Evolutionary conservation across 108 stramenopile genomes (phyloP).

Genomic region (Poteriospumella lacustris): DNA sequence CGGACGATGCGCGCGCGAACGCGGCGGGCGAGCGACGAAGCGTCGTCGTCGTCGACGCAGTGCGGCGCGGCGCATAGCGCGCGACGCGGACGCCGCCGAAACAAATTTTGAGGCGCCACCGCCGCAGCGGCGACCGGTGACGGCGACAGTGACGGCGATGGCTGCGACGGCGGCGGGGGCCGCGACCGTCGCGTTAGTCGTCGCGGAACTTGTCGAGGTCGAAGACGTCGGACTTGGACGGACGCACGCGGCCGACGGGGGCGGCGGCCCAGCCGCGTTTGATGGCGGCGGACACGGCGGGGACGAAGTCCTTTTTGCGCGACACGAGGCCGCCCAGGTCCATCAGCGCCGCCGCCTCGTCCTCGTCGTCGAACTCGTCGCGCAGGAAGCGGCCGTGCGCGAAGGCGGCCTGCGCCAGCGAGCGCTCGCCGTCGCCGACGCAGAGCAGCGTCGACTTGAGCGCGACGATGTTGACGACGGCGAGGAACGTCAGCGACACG

Average conservation of each 20-base stretch:
- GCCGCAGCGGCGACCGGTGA: no score
- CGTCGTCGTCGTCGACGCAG: no score
- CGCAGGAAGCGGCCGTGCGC: not conserved
- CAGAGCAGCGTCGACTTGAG: conserved; percentile 35
- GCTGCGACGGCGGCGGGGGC: no score
- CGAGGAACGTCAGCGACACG: conserved; percentile 35
- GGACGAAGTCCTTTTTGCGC: conserved; percentile 26
- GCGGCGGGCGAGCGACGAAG: no score
- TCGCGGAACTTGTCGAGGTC: not conserved
- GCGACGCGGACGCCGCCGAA: no score
- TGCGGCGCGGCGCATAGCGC: no score
- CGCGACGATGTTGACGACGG: conserved; percentile 49
- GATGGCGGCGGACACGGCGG: not conserved
- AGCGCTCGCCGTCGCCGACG: conserved; percentile 30
- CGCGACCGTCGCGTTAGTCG: no score
- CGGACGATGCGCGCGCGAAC: no score
- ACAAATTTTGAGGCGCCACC: no score
- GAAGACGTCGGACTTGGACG: not conserved
- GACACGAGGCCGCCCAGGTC: conserved; percentile 10
- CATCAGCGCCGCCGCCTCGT: not conserved
- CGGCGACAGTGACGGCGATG: no score
- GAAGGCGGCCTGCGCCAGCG: conserved; percentile 32
- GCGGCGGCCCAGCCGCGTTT: conserved; percentile 11
- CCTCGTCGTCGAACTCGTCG: not conserved
- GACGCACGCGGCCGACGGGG: not conserved